phyloP scores from a whole-genome alignment of 2,329 filamentous ascomycete genomes.

The Rhinocladiella similis region DNA sequence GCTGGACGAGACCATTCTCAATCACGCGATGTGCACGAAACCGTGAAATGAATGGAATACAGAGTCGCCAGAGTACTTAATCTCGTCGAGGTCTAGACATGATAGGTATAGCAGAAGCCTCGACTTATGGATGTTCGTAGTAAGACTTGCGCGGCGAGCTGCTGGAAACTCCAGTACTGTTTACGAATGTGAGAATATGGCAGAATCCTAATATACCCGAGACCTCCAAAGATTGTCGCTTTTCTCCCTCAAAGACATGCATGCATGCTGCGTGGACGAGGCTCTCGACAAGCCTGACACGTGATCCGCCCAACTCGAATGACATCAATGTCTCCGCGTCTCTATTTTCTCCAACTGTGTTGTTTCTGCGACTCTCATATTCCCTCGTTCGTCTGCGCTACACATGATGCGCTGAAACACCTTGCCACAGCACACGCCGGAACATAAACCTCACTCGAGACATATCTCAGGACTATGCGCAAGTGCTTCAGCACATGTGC shows the following conservation, averaged over 20 bases:
- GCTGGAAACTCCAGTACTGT: too few relatives aligned
- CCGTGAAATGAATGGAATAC: slow-evolving; percentile 4
- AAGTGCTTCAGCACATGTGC: slow-evolving; percentile 30
- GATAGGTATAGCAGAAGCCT: too few relatives aligned
- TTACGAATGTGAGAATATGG: too few relatives aligned
- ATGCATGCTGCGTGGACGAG: neutral
- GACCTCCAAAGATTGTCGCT: neutral
- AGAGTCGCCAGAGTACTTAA: neutral
- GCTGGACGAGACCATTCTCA: slow-evolving; percentile 6
- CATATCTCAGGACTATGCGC: slow-evolving; percentile 25
- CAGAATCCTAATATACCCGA: neutral
- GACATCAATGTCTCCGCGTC: slow-evolving; percentile 2
- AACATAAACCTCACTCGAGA: too few relatives aligned
- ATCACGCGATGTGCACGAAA: slow-evolving; percentile 11
- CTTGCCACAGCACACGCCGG: neutral
- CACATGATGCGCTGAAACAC: neutral
- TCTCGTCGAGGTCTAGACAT: too few relatives aligned
- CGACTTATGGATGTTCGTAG: too few relatives aligned
- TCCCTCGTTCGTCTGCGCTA: neutral
- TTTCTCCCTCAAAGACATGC: too few relatives aligned
- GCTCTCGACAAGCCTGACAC: neutral
- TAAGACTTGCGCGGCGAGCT: too few relatives aligned
- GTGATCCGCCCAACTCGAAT: neutral
- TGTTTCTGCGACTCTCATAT: neutral
- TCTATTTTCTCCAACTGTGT: neutral